A percentile compares a stretch with the other conserved stretches of the same genome.
These are phyloP conservation scores for Pseudonitzschia delicatissima DNA, from an alignment of 108 stramenopile species.

Conservation along the genomic window DNA sequence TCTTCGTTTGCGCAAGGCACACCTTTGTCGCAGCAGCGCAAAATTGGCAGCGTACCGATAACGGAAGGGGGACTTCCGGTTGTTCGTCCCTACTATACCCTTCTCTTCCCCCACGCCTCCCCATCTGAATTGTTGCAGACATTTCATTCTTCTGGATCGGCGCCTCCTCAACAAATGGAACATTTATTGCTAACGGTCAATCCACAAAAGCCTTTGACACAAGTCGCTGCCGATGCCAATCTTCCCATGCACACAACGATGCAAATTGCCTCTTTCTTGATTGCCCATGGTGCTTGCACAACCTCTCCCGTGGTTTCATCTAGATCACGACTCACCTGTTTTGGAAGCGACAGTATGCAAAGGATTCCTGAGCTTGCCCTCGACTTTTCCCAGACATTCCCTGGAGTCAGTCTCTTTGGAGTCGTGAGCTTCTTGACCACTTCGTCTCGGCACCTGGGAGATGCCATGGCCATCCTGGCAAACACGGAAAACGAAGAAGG, in stretches of 20 bases:
- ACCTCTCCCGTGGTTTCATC: slow-evolving; percentile 51
- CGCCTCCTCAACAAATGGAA: slow-evolving; percentile 39
- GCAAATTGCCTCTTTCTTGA: slow-evolving; percentile 61
- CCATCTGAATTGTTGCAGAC: slow-evolving; percentile 57
- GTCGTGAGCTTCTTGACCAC: slow-evolving; percentile 42
- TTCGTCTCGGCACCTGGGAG: slow-evolving; percentile 22
- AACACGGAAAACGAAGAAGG: slow-evolving; percentile 22
- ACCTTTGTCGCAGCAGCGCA: neutral
- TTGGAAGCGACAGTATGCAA: slow-evolving; percentile 29
- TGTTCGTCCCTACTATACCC: slow-evolving; percentile 69
- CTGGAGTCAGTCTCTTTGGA: slow-evolving; percentile 37
- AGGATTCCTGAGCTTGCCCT: slow-evolving; percentile 47
- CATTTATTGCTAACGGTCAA: slow-evolving; percentile 54
- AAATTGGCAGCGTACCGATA: neutral
- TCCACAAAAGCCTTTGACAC: slow-evolving; percentile 62
- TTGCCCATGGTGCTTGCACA: slow-evolving; percentile 50
- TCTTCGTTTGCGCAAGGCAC: neutral
- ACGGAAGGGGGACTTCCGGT: slow-evolving; percentile 7
- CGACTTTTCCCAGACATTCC: slow-evolving; percentile 70
- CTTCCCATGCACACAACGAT: slow-evolving; percentile 56
- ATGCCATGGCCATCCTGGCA: slow-evolving; percentile 22
- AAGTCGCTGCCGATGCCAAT: slow-evolving; percentile 68
- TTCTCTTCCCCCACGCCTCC: slow-evolving; percentile 76
- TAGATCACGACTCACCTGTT: slow-evolving; percentile 47
- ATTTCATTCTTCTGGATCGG: slow-evolving; percentile 42